Conservation (phyloP, 2,329 filamentous ascomycete species). For the Verticillium longisporum region DNA sequence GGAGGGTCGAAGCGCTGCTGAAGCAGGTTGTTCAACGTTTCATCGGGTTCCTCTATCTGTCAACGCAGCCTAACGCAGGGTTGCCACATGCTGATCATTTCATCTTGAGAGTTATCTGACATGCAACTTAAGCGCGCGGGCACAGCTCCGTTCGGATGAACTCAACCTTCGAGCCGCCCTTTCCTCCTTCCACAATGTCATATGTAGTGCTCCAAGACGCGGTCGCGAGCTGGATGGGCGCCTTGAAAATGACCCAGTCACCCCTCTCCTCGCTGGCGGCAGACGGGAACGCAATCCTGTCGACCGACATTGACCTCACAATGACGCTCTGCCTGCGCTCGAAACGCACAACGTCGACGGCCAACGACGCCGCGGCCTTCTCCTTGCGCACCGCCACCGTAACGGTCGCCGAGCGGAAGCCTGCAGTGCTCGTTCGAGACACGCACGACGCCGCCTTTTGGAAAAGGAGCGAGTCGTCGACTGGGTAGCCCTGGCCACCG, state of each 20-base stretch:
- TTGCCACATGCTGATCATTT: background rate
- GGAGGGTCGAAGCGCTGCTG: no score
- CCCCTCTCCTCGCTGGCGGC: conserved; percentile 3
- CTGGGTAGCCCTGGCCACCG: conserved; percentile 19
- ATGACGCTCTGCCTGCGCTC: conserved; percentile 8
- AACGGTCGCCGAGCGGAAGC: conserved; percentile 7
- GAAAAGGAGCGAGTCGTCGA: conserved; percentile 19
- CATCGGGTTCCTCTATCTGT: no score
- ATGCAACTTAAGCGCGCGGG: background rate
- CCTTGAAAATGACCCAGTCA: conserved; percentile 4
- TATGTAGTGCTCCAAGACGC: conserved; percentile 11
- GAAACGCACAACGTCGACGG: conserved; percentile 7
- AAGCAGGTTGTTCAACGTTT: no score
- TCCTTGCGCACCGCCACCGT: conserved; percentile 8
- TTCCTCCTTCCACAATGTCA: conserved; percentile 6
- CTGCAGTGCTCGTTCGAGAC: conserved; percentile 6
- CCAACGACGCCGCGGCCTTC: conserved; percentile 1
- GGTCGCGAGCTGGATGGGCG: conserved; percentile 5
- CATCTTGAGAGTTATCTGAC: no score
- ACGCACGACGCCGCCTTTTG: conserved; percentile 19
- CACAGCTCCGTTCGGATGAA: conserved; percentile 10
- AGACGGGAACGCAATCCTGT: conserved; percentile 4
- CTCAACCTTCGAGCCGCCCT: conserved; percentile 4
- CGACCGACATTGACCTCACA: conserved; percentile 4
- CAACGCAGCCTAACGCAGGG: no score